These are phyloP conservation scores for Chrysoporthe austroafricana DNA, from an alignment of 2,329 filamentous ascomycete species.

Conservation along the genomic window DNA sequence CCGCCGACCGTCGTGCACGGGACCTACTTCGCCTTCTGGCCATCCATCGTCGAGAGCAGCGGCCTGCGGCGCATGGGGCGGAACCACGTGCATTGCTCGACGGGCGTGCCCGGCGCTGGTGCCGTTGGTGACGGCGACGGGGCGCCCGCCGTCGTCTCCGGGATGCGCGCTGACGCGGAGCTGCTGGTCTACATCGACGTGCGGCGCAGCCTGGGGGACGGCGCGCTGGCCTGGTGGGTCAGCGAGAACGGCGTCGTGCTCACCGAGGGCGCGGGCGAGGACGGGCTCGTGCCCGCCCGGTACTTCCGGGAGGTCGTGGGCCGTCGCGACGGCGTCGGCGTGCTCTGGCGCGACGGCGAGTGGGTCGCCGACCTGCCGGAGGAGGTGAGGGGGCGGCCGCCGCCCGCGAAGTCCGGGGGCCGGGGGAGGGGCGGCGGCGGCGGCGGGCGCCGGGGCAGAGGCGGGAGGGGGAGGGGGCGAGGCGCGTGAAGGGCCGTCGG, in stretches of 20 bases:
- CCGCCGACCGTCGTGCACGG: slow-evolving; percentile 80
- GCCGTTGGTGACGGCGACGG: neutral
- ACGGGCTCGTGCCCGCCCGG: slow-evolving; percentile 65
- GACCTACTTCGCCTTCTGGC: slow-evolving; percentile 83
- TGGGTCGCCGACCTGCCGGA: slow-evolving; percentile 69
- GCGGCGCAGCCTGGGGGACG: slow-evolving; percentile 63
- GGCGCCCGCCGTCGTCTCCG: slow-evolving; percentile 42
- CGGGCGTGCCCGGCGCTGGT: slow-evolving; percentile 59
- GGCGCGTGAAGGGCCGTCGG: neutral
- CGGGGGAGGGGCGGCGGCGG: slow-evolving; percentile 37
- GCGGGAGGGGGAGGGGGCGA: slow-evolving; percentile 33
- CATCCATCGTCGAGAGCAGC: slow-evolving; percentile 72
- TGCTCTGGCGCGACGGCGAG: slow-evolving; percentile 73
- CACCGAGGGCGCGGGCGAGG: slow-evolving; percentile 58
- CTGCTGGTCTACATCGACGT: slow-evolving; percentile 80
- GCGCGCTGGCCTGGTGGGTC: slow-evolving; percentile 71
- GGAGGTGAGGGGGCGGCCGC: slow-evolving; percentile 53
- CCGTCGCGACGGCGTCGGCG: slow-evolving; percentile 59
- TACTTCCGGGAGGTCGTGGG: slow-evolving; percentile 74
- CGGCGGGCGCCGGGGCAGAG: slow-evolving; percentile 33
- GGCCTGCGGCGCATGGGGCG: slow-evolving; percentile 81
- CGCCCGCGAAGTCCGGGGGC: slow-evolving; percentile 45
- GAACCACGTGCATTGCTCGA: slow-evolving; percentile 89
- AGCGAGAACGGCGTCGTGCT: slow-evolving; percentile 80
- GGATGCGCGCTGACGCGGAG: slow-evolving; percentile 79